phyloP scores from a whole-genome alignment of 208 protist species.

The Trypanosoma melophagium region DNA sequence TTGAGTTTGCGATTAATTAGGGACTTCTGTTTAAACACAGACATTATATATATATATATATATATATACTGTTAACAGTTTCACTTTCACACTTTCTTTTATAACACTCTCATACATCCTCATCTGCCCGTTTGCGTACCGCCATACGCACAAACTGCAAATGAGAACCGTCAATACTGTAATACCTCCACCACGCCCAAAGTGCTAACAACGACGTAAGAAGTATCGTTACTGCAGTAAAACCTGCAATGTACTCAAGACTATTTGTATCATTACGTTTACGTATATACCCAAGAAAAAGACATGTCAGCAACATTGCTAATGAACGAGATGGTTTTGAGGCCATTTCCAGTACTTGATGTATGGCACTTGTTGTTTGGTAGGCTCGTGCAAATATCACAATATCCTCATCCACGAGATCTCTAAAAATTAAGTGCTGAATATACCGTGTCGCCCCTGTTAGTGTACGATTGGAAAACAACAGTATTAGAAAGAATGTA shows the following conservation, averaged over 20 bases:
- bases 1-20: too few relatives aligned
- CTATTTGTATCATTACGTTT: background rate
- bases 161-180: conserved; percentile 70
- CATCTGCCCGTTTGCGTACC: conserved; percentile 44
- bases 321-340: conserved; percentile 32
- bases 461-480: conserved; percentile 20
- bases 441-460: conserved; percentile 12
- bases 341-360: conserved; percentile 13
- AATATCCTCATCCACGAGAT: conserved; percentile 51
- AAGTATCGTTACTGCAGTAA: conserved; percentile 31
- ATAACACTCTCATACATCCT: conserved; percentile 19
- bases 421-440: conserved; percentile 22
- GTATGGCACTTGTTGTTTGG: conserved; percentile 23
- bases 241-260: conserved; percentile 24
- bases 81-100: background rate
- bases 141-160: conserved; percentile 71
- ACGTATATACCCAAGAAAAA: conserved; percentile 11
- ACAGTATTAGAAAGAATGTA: conserved; percentile 13
- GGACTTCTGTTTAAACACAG: too few relatives aligned
- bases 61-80: background rate
- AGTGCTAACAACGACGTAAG: conserved; percentile 27
- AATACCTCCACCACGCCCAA: conserved; percentile 43
- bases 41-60: too few relatives aligned
- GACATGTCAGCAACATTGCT: conserved; percentile 21
- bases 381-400: conserved; percentile 48